A percentile compares a stretch with the other conserved stretches of the same genome.
Evolutionary conservation across 371 early-diverging fungal species (phyloP).

Genomic region (Mortierella sp.): DNA sequence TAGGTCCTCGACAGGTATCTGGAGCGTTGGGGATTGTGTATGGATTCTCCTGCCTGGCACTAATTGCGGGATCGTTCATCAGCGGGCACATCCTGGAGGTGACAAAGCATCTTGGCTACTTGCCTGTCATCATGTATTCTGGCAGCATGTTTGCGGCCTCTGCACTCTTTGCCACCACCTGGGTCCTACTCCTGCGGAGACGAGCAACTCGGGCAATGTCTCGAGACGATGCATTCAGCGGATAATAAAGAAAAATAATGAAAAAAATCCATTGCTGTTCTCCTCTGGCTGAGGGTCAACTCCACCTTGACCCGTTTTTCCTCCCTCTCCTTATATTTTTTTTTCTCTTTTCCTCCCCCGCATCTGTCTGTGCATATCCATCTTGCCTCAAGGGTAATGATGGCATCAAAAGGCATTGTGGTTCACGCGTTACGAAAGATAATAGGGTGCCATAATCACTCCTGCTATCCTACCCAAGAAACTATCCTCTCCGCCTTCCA

Average conservation of each 20-base stretch:
- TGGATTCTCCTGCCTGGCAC: conserved; percentile 24
- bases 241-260: neutral
- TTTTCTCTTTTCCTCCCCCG: neutral
- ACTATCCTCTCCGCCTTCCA: neutral
- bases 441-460: neutral
- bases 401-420: neutral
- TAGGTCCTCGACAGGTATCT: conserved; percentile 25
- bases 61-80: conserved; percentile 27
- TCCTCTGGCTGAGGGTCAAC: neutral
- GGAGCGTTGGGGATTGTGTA: conserved; percentile 32
- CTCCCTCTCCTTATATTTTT: neutral
- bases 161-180: conserved; percentile 22
- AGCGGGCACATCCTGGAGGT: conserved; percentile 25
- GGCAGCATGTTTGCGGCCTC: conserved; percentile 29
- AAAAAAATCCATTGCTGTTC: neutral
- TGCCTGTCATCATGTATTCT: conserved; percentile 27
- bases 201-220: neutral
- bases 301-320: neutral
- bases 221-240: neutral
- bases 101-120: conserved; percentile 12
- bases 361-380: neutral
- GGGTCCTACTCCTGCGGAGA: conserved; percentile 17
- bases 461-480: neutral
- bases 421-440: neutral
- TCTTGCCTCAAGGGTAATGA: neutral